phyloP scores from a whole-genome alignment of 176 grass and related monocot genomes.

The Aechmea fasciata region DNA sequence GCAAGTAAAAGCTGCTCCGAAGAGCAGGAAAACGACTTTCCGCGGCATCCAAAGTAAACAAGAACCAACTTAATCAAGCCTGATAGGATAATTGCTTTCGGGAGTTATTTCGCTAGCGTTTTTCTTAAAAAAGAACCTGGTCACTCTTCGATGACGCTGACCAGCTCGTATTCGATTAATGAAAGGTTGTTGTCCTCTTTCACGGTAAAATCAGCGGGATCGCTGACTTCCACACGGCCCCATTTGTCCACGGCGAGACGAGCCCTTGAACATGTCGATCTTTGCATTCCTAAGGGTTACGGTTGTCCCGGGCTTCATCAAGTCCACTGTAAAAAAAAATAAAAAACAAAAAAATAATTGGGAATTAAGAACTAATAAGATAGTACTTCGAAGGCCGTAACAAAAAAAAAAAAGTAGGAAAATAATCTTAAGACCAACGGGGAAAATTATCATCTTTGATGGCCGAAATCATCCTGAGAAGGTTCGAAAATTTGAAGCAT shows the following conservation, averaged over 20 bases:
- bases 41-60: neutral
- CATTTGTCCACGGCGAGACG: neutral
- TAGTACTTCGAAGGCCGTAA: too few species aligned
- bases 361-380: neutral
- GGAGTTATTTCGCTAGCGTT: neutral
- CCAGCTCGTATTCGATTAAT: neutral
- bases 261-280: neutral
- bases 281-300: neutral
- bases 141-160: neutral
- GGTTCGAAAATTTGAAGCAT: too few species aligned
- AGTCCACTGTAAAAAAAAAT: neutral
- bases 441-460: too few species aligned
- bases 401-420: too few species aligned
- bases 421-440: too few species aligned
- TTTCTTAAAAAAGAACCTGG: neutral
- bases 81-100: neutral
- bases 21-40: neutral
- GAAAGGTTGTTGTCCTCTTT: conserved; percentile 1
- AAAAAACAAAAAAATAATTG: neutral
- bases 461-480: too few species aligned
- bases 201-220: neutral
- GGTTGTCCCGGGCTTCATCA: neutral
- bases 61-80: neutral
- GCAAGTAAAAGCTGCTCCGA: neutral
- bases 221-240: neutral